Percentiles rank a stretch among this genome's conserved stretches.
phyloP scores from a whole-genome alignment of 208 protist species.

The Endotrypanum monterogeii region DNA sequence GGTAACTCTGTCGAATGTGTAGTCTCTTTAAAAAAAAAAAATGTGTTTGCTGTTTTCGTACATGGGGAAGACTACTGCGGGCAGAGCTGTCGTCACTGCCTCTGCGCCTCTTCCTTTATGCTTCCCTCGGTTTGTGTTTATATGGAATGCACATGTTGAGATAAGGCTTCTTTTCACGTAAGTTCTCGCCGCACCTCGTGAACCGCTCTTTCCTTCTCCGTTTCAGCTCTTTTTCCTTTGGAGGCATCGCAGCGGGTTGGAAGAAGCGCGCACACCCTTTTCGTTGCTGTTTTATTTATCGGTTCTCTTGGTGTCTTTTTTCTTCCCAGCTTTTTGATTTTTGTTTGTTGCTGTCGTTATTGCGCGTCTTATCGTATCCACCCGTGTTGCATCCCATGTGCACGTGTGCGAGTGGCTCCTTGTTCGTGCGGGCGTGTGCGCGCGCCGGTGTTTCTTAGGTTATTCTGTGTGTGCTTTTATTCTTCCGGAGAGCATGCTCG shows the following conservation, averaged over 20 bases:
- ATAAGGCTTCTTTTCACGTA: background rate
- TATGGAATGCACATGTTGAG: background rate
- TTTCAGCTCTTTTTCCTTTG: background rate
- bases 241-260: background rate
- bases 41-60: background rate
- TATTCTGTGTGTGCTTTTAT: background rate
- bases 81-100: background rate
- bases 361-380: background rate
- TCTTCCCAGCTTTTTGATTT: background rate
- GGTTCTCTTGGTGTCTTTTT: background rate
- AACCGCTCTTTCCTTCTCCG: too few species aligned
- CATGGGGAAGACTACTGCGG: background rate
- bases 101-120: constrained; percentile 3
- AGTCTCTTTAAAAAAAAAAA: too few species aligned
- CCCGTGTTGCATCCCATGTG: background rate
- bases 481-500: too few species aligned
- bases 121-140: background rate
- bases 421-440: background rate
- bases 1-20: background rate
- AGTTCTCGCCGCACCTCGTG: background rate
- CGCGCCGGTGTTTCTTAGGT: background rate
- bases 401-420: background rate
- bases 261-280: background rate
- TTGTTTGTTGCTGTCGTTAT: background rate
- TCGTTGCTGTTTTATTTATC: constrained; percentile 2